Conservation (phyloP, 257 asterid genomes). For the Solanum acaule region DNA sequence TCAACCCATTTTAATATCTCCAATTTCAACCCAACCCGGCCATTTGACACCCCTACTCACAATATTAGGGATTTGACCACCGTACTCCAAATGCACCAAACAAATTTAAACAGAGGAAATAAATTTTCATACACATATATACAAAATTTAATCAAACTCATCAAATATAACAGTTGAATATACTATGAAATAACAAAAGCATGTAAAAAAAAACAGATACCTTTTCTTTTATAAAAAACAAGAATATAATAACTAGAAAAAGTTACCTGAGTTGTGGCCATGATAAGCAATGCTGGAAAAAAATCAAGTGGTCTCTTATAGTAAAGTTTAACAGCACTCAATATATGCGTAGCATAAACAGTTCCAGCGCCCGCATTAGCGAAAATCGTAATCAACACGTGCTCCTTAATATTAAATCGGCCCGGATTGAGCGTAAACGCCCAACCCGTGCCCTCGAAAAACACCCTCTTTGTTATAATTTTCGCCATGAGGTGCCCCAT, state of each 20-base stretch:
- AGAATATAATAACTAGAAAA: background rate
- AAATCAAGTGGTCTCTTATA: conserved; percentile 23
- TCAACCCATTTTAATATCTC: too few species aligned
- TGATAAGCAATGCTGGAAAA: conserved; percentile 20
- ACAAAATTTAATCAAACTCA: background rate
- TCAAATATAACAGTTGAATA: background rate
- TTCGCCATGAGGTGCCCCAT: conserved; percentile 35
- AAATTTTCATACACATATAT: background rate
- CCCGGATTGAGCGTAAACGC: conserved; percentile 40
- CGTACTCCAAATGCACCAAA: background rate
- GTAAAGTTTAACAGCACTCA: conserved; percentile 37
- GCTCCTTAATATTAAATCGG: conserved; percentile 43
- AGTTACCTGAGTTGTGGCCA: conserved; percentile 47
- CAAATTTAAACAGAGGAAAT: background rate
- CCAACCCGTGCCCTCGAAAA: conserved; percentile 17
- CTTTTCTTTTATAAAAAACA: background rate
- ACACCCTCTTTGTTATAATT: conserved; percentile 5
- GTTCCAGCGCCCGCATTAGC: conserved; percentile 43
- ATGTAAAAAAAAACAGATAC: background rate
- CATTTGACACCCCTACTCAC: too few species aligned
- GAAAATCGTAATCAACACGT: conserved; percentile 38
- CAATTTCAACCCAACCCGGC: too few species aligned
- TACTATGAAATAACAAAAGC: background rate
- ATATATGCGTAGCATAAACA: conserved; percentile 42
- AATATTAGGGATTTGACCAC: background rate